Base-by-base conservation (phyloP, 768 basidiomycete genomes). In the Mycena indigotica region DNA sequence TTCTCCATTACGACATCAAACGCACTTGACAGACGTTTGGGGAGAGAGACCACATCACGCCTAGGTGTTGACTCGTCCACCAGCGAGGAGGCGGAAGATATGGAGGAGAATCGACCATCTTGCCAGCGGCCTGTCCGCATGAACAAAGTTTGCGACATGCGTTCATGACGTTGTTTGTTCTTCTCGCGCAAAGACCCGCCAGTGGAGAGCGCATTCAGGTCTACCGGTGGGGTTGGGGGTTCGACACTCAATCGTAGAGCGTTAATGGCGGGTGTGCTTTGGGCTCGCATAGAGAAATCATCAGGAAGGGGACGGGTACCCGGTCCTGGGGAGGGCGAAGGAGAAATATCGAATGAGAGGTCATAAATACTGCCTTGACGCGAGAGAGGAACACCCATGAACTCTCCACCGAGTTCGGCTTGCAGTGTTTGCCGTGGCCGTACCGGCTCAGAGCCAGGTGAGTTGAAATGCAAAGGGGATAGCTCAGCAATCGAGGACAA, bases 101-200 rank as follows among this genome's bases (percentile, higher is more conserved):
- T 53, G 57, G 17, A 65, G 66, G 17, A 38, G 56, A 85, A 83
- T 46, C 86, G 77, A 23, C 81, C 80, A 63, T 84, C 81, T 32
- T 77, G 78, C 85, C 84, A 88, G 25, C 79, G 80, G 48, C 72
- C 72, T 40, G 86, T 87, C 35, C 86, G 80, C 66, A 80, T 76
- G 21, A 81, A 81, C 23, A 87, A 72, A 16, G 84, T 86, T 62
- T 78, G 70, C 17, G 81, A 73, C 70, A 81, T 80, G 23, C 72
- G 72, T 39, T 72, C 67, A 32, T 75, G 68, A 30, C 77, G 55
- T n/a, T 65, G 58, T 30, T 28, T 41, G 28, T 59, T 52, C 38
- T 69, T 73, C 35, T 72, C 70, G 19, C 55, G 53, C 32, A 58
- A 19, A 24, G 61, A 40, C 16, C 50, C 52, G 26, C 50, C 44